Evolutionary conservation across 1,284 basidiomycete species (phyloP), one percentile per base, ranked within the genome.

Genomic region (Ganoderma lucidum): DNA sequence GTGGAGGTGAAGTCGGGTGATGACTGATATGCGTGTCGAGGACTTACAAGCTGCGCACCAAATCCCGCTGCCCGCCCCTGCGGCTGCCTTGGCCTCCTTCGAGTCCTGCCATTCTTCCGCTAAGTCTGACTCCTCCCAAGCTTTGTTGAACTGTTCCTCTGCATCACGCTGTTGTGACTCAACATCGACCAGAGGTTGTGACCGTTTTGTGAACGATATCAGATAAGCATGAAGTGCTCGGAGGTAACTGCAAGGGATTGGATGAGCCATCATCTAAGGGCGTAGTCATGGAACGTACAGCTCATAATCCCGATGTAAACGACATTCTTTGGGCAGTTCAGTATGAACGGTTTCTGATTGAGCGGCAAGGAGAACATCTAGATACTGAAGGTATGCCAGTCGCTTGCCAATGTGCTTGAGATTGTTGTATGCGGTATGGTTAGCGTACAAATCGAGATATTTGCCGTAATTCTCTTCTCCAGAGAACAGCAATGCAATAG

Each of bases 401-500:
- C 91, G 89, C 79, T 92, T 93, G 68, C 89, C 88, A 65, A 95
- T 87, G 72, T 90, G 87, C 83, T 94, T 95, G 74, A 98, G 81
- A 81, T 99, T 99, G 83, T 92, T 92, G 83, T 95, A 99, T 61
- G 92, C 85, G 60, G 93, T 90, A 78, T 99, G 97, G 70, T 95
- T 91, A 64, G 91, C 84, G 80, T 99, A 96, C 69, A 99, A 81
- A 81, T 99, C 98, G 71, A 99, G 87, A 80, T 97, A 98, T 81
- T 95, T 93, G 62, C 98, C 98, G 72, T 96, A 96, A 45, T 89
- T 88, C 80, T 99, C 98, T 83, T 99, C 97, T 53, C 98, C 98
- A 14, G 96, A 96, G 82, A 98, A 98, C 73, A 97, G 83, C 67
- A 95, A 84, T 69, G 95, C 93, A 67, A 98, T 87, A 65, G 94